phyloP scores from a whole-genome alignment of 768 basidiomycete species.

The Austroboletus festivus region DNA sequence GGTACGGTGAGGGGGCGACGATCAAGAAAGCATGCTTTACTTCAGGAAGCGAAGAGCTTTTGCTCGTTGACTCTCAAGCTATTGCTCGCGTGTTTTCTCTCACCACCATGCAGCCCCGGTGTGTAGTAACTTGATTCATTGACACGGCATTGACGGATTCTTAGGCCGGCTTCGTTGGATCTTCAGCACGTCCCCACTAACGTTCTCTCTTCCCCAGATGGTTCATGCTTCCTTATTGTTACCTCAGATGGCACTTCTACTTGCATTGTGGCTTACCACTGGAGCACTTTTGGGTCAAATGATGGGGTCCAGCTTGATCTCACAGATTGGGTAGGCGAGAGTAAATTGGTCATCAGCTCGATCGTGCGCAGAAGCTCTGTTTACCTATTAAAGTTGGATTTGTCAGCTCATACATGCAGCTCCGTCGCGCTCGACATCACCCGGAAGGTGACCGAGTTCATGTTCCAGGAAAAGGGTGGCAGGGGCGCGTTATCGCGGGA shows the following conservation, averaged over 20 bases:
- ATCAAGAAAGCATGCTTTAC: slow-evolving; percentile 45
- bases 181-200: slow-evolving; percentile 33
- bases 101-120: slow-evolving; percentile 55
- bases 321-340: slow-evolving; percentile 25
- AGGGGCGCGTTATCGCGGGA: slow-evolving; percentile 12
- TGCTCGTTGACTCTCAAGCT: slow-evolving; percentile 44
- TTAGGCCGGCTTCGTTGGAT: slow-evolving; percentile 45
- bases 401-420: slow-evolving; percentile 28
- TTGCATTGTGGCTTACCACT: slow-evolving; percentile 45
- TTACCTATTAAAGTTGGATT: slow-evolving; percentile 44
- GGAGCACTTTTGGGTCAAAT: slow-evolving; percentile 54
- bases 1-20: slow-evolving; percentile 40
- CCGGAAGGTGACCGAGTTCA: slow-evolving; percentile 54
- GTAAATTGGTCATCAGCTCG: slow-evolving; percentile 40
- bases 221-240: slow-evolving; percentile 46
- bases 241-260: slow-evolving; percentile 18
- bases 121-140: slow-evolving; percentile 5
- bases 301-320: slow-evolving; percentile 40
- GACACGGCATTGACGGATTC: not conserved
- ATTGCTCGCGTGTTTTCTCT: slow-evolving; percentile 52
- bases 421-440: slow-evolving; percentile 54
- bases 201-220: slow-evolving; percentile 52
- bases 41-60: slow-evolving; percentile 49
- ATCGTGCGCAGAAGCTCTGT: slow-evolving; percentile 40
- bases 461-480: slow-evolving; percentile 45